Evolutionary conservation across 2,329 filamentous ascomycete species (phyloP).

Genomic region (Aspergillus fumigatus): DNA sequence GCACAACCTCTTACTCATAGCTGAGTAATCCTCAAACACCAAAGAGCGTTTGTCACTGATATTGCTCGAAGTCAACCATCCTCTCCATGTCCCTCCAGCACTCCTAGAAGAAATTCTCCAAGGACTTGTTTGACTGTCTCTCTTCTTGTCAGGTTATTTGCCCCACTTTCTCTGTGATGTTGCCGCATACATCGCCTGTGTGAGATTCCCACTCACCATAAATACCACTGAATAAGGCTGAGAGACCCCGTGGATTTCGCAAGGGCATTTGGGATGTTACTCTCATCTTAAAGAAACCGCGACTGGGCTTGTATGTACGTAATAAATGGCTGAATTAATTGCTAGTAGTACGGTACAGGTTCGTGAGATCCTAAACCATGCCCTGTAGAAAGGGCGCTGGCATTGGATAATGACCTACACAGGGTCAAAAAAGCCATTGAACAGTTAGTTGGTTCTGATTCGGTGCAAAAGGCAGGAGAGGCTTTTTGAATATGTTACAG

Average conservation of each 20-base stretch:
- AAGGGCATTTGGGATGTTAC: not conserved
- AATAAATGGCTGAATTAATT: not conserved
- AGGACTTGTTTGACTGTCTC: not conserved
- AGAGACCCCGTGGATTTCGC: conserved; percentile 7
- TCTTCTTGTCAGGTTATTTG: not conserved
- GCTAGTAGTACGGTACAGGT: not conserved
- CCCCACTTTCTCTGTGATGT: not conserved
- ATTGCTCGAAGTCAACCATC: not conserved
- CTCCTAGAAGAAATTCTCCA: not conserved
- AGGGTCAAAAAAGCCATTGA: not conserved
- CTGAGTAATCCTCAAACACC: not conserved
- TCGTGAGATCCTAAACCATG: not conserved
- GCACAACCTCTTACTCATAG: not conserved
- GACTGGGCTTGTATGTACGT: not conserved
- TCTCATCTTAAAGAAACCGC: not conserved
- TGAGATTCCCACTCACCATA: not conserved
- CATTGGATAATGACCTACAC: not conserved
- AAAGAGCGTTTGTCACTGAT: not conserved
- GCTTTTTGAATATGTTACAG: not conserved
- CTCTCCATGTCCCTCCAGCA: not conserved
- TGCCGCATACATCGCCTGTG: not conserved
- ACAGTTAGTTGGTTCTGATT: not conserved
- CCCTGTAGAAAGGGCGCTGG: not conserved
- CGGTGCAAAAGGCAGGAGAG: not conserved
- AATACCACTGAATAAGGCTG: not conserved